Percentiles rank a stretch among this genome's conserved stretches.
Conservation (phyloP, 306 rosid genomes). For the Senna tora region DNA sequence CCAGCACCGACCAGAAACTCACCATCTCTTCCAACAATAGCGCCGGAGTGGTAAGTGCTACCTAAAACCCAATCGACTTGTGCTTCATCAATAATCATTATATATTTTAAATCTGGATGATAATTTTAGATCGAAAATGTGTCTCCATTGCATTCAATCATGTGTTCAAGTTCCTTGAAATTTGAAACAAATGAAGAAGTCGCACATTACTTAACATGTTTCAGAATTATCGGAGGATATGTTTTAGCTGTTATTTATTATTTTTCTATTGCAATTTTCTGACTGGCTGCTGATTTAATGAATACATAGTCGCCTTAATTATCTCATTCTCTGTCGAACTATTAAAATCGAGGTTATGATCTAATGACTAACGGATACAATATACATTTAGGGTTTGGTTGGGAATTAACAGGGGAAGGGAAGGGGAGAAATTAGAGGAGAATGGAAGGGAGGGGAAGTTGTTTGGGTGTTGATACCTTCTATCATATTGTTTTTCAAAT, state of each 20-base stretch:
- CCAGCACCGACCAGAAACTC: conserved; percentile 72
- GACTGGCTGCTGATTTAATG: not conserved
- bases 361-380: no score
- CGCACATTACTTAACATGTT: not conserved
- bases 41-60: conserved; percentile 65
- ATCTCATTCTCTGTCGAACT: not conserved
- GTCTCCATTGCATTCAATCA: not conserved
- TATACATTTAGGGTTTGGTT: not conserved
- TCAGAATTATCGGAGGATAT: not conserved
- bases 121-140: not conserved
- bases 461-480: no score
- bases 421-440: no score
- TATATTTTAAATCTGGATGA: not conserved
- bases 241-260: not conserved
- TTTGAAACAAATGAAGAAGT: not conserved
- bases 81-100: not conserved
- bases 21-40: conserved; percentile 55
- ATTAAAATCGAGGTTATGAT: not conserved
- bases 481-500: not conserved
- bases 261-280: not conserved
- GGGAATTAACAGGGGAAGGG: no score
- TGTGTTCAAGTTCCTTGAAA: not conserved
- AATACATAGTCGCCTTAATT: not conserved
- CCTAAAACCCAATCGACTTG: not conserved
- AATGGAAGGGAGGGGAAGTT: no score